These are phyloP conservation scores for Paecilomyces sp. DNA, from an alignment of 2,329 filamentous ascomycete genomes.

Conservation along the genomic window DNA sequence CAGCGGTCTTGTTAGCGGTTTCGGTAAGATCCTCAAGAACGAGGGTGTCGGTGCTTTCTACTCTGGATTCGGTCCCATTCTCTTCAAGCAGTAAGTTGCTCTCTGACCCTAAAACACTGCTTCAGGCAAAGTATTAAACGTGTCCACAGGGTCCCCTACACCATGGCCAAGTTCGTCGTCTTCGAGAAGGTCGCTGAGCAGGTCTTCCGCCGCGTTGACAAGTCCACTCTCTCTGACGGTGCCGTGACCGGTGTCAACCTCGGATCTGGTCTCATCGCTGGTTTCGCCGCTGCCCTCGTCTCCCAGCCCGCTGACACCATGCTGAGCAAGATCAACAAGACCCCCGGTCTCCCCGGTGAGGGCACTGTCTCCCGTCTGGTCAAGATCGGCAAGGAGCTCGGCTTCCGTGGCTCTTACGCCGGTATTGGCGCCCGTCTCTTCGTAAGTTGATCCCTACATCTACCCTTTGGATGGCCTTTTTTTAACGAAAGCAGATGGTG, in stretches of 20 bases:
- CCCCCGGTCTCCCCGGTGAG: conserved; percentile 78
- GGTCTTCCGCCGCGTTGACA: conserved; percentile 63
- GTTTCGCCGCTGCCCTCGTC: conserved; percentile 80
- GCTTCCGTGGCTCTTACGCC: conserved; percentile 67
- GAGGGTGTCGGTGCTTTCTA: conserved; percentile 85
- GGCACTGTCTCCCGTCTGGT: conserved; percentile 71
- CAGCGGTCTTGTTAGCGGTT: conserved; percentile 69
- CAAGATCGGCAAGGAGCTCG: conserved; percentile 85
- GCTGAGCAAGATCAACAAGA: conserved; percentile 96
- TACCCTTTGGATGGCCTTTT: too few species aligned
- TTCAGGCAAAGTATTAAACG: conserved; percentile 12
- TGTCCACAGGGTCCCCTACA: conserved; percentile 68
- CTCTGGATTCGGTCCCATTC: conserved; percentile 80
- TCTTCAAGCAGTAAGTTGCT: conserved; percentile 67
- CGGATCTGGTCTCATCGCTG: conserved; percentile 74
- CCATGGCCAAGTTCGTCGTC: conserved; percentile 92
- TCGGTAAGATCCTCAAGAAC: conserved; percentile 73
- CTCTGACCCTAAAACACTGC: neutral
- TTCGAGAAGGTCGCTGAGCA: conserved; percentile 81
- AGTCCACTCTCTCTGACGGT: conserved; percentile 59
- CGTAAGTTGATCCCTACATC: conserved; percentile 38
- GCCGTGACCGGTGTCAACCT: conserved; percentile 77
- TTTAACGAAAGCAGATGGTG: conserved; percentile 28
- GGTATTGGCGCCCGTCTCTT: conserved; percentile 76
- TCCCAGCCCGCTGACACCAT: conserved; percentile 91